Evolutionary conservation across 257 asterid genomes (phyloP), one percentile per base, ranked within the genome.

Genomic region (Solanum pimpinellifolium): DNA sequence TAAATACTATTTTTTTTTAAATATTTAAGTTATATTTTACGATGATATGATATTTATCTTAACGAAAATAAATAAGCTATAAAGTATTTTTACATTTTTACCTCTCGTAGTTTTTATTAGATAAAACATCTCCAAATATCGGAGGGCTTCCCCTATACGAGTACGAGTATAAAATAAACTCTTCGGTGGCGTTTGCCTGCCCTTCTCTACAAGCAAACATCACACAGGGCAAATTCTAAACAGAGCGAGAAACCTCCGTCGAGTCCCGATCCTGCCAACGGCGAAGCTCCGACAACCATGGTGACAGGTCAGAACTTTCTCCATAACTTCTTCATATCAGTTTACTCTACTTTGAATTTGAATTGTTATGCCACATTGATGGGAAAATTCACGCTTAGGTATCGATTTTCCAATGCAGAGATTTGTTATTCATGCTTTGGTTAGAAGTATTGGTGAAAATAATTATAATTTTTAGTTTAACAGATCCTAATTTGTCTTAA

Each of bases 191-290:
- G 29, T 83, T 82, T 88, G 85, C 85, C 89, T 88, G 87, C 85
- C 89, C 89, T 88, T 84, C 85, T 74, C 81, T 12, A 5, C 87
- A 88, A 88, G 89, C 84, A 88, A 88, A 35, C 59, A 20, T 29
- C 29, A 12, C n/a, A 75, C 15, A 1, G 25, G 25, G 69, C 84
- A 73, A 86, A 86, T 78, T 31, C 41, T 41, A 41, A 27, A 85
- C 76, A 41, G 83, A 84, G 18, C 33, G 31, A 25, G 66, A 74
- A 41, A 62, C 83, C 68, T 83, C 75, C 72, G 29, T 65, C 52
- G 16, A 78, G 66, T 69, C 86, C 87, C 89, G 87, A 87, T 87
- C 89, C 84, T 85, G 77, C 87, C 13, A 33, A 56, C 78, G 47
- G 76, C 86, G 76, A 83, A 69, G 84, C 87, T 83, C 80, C 68